A percentile compares a stretch with the other conserved stretches of the same genome.
These are phyloP conservation scores for Huntiella bhutanensis DNA, from an alignment of 2,329 filamentous ascomycete genomes.

Conservation along the genomic window DNA sequence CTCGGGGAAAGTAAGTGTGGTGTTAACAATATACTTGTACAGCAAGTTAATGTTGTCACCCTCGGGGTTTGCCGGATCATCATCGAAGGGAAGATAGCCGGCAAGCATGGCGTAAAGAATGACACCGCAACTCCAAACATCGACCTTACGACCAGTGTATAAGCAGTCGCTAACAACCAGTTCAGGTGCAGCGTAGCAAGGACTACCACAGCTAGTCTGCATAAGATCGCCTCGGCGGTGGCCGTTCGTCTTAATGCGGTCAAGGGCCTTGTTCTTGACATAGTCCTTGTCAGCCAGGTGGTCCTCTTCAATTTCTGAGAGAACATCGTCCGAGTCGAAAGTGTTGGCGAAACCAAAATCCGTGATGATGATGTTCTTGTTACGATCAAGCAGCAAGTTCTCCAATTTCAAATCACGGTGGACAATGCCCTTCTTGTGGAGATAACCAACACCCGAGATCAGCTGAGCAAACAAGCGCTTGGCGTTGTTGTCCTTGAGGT, in stretches of 20 bases:
- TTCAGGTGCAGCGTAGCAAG: slow-evolving; percentile 93
- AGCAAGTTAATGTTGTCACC: slow-evolving; percentile 97
- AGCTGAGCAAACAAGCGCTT: slow-evolving; percentile 86
- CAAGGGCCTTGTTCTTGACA: slow-evolving; percentile 70
- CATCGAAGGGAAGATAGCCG: slow-evolving; percentile 91
- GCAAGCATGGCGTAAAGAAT: slow-evolving; percentile 99
- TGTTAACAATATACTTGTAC: slow-evolving; percentile 98
- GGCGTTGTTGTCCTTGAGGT: slow-evolving; percentile 83
- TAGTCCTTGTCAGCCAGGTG: slow-evolving; percentile 74
- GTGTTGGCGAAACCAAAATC: slow-evolving; percentile 99
- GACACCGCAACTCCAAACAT: slow-evolving; percentile 98
- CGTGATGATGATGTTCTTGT: slow-evolving; percentile 98
- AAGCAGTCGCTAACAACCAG: slow-evolving; percentile 92
- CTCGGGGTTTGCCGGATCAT: slow-evolving; percentile 94
- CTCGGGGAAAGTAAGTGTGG: slow-evolving; percentile 91
- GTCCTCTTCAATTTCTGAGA: slow-evolving; percentile 77
- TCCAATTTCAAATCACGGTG: slow-evolving; percentile 94
- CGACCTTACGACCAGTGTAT: slow-evolving; percentile 93
- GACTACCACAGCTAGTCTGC: slow-evolving; percentile 97
- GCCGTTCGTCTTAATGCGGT: slow-evolving; percentile 56
- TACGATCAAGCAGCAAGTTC: slow-evolving; percentile 83
- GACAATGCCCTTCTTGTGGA: slow-evolving; percentile 97
- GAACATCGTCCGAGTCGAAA: slow-evolving; percentile 74
- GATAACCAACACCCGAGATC: slow-evolving; percentile 86
- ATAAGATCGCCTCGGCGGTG: slow-evolving; percentile 80